Percentiles rank a stretch among this genome's conserved stretches.
Evolutionary conservation across 1,139 yeast species (phyloP).

Genomic region (Candida tetrigidarum): DNA sequence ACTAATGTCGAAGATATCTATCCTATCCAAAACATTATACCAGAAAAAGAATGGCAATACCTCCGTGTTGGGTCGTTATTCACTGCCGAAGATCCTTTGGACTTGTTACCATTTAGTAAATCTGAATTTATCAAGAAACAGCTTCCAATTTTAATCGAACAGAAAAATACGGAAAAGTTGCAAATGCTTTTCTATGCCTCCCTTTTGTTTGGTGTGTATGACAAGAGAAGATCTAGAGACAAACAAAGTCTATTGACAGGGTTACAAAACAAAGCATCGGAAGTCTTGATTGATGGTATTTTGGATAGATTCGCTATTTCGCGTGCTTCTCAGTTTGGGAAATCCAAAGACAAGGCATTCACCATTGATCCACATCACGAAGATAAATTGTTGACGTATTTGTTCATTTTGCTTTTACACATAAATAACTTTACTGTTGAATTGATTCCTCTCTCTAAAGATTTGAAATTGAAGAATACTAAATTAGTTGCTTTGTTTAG

Average conservation of each 20-base stretch:
- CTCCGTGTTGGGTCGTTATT: constrained; percentile 64
- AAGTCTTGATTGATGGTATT: constrained; percentile 71
- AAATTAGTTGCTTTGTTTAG: constrained; percentile 70
- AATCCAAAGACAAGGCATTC: constrained; percentile 72
- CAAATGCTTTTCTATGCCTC: constrained; percentile 81
- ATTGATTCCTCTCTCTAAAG: constrained; percentile 81
- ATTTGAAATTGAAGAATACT: constrained; percentile 80
- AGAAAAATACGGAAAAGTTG: constrained; percentile 57
- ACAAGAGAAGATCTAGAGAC: constrained; percentile 64
- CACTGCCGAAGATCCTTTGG: constrained; percentile 57
- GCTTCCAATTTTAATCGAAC: constrained; percentile 43
- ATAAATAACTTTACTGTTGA: constrained; percentile 78
- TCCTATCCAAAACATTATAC: constrained; percentile 72
- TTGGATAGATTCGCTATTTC: constrained; percentile 70
- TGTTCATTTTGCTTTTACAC: constrained; percentile 74
- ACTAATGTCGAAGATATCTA: constrained; percentile 82
- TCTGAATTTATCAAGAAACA: constrained; percentile 59
- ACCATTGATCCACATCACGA: constrained; percentile 85
- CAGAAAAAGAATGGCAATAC: constrained; percentile 62
- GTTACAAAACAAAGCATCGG: constrained; percentile 69
- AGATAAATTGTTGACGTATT: constrained; percentile 81
- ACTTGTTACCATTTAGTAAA: constrained; percentile 62
- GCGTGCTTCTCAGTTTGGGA: constrained; percentile 70
- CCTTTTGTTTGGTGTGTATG: constrained; percentile 77
- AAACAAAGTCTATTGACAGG: constrained; percentile 65